A percentile compares a stretch with the other conserved stretches of the same genome.
phyloP scores from a whole-genome alignment of 2,329 filamentous ascomycete genomes.

The Aspergillus sp. region DNA sequence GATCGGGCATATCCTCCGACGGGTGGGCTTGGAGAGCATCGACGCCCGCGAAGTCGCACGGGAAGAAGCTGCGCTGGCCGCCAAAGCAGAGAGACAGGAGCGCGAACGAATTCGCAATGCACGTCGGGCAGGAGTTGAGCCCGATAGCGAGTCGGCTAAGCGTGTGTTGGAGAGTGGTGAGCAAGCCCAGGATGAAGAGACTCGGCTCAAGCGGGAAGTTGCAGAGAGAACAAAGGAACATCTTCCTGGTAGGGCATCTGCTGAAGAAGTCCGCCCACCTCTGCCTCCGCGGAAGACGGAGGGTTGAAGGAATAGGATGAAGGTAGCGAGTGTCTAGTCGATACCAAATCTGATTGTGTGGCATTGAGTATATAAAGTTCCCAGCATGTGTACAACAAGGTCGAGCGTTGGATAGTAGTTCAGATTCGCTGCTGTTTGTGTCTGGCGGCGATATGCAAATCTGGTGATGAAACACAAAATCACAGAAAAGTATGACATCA shows the following conservation, averaged over 20 bases:
- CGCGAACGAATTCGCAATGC: constrained; percentile 31
- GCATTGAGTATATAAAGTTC: no score
- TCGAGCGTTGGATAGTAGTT: no score
- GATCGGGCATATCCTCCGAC: constrained; percentile 63
- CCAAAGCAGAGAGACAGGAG: constrained; percentile 40
- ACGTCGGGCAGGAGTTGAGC: constrained; percentile 24
- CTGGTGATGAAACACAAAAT: background rate
- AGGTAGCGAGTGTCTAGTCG: no score
- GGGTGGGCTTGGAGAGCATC: constrained; percentile 68
- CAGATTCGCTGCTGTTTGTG: no score
- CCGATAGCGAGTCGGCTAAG: constrained; percentile 11
- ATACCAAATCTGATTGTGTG: no score
- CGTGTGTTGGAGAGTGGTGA: constrained; percentile 13
- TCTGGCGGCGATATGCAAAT: no score
- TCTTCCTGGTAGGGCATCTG: background rate
- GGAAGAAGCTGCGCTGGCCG: constrained; percentile 40
- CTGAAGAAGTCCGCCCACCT: background rate
- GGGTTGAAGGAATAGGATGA: background rate
- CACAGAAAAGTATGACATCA: background rate
- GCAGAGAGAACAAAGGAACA: constrained; percentile 21
- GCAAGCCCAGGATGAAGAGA: constrained; percentile 15
- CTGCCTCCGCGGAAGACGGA: background rate
- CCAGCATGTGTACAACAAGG: no score
- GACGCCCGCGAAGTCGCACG: constrained; percentile 45
- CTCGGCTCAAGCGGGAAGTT: constrained; percentile 26